These are phyloP conservation scores for Cyberlindnera sargentensis DNA, from an alignment of 805 yeast genomes.

Conservation along the genomic window DNA sequence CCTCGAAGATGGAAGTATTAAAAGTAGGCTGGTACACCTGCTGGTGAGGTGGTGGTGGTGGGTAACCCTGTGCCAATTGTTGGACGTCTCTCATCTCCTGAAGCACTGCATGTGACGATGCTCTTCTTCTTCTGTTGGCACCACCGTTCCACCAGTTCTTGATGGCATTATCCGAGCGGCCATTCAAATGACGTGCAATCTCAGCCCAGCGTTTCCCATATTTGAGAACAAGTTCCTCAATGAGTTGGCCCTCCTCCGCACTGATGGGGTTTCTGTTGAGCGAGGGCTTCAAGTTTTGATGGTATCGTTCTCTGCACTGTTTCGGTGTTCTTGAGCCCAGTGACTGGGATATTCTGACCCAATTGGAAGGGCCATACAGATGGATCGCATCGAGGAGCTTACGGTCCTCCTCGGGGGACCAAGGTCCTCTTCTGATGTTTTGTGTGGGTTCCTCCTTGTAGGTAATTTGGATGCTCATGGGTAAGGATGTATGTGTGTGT, in stretches of 20 bases:
- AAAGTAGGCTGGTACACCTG: slow-evolving; percentile 9
- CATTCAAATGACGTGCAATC: slow-evolving; percentile 79
- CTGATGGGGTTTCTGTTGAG: slow-evolving; percentile 78
- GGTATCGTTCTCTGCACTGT: slow-evolving; percentile 87
- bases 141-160: slow-evolving; percentile 98
- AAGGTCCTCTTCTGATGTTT: slow-evolving; percentile 61
- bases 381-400: slow-evolving; percentile 62
- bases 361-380: slow-evolving; percentile 71
- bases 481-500: background rate
- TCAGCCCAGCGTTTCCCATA: slow-evolving; percentile 94
- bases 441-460: slow-evolving; percentile 2
- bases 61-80: background rate
- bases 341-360: slow-evolving; percentile 79
- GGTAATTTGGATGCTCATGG: slow-evolving; percentile 1
- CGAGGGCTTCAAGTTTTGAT: slow-evolving; percentile 83
- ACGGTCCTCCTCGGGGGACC: slow-evolving; percentile 84
- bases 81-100: slow-evolving; percentile 7
- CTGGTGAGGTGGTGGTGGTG: slow-evolving; percentile 1
- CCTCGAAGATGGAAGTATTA: slow-evolving; percentile 16
- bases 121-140: slow-evolving; percentile 71
- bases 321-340: slow-evolving; percentile 79
- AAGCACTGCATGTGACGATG: slow-evolving; percentile 25
- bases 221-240: slow-evolving; percentile 69
- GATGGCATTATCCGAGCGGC: slow-evolving; percentile 85
- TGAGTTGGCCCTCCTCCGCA: slow-evolving; percentile 73